Conservation (phyloP, 2,329 filamentous ascomycete genomes). For the Hymenoscyphus infarciens region DNA sequence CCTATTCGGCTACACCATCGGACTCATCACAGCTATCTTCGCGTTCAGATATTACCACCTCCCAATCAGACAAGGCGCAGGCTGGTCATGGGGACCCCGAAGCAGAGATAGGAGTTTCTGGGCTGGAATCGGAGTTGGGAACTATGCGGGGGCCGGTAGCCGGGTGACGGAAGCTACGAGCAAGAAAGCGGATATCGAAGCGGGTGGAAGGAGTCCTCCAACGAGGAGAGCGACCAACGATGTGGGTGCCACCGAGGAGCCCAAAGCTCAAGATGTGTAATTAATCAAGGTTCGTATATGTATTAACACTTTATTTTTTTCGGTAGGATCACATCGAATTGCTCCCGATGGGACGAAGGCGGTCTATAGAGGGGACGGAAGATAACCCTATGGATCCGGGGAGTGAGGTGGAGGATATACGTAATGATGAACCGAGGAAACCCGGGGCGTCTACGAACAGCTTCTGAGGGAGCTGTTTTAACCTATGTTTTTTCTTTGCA, state of each 20-base stretch:
- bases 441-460: neutral
- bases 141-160: constrained; percentile 32
- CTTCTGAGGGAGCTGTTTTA: too few relatives aligned
- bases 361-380: constrained; percentile 3
- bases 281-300: neutral
- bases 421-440: neutral
- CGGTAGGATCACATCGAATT: constrained; percentile 22
- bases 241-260: constrained; percentile 18
- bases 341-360: constrained; percentile 11
- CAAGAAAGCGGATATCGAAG: constrained; percentile 8
- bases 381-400: neutral
- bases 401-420: neutral
- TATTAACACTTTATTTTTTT: constrained; percentile 12
- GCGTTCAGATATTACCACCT: constrained; percentile 84
- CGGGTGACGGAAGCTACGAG: neutral
- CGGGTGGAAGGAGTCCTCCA: constrained; percentile 11
- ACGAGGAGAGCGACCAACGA: constrained; percentile 16
- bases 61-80: constrained; percentile 71
- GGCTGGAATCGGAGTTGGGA: constrained; percentile 58
- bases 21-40: constrained; percentile 66
- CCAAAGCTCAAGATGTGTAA: constrained; percentile 5
- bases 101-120: constrained; percentile 72
- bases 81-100: constrained; percentile 86
- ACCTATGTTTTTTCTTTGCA: too few relatives aligned
- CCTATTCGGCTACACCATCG: constrained; percentile 77